Conservation (phyloP, 768 basidiomycete genomes). For the Trametes maxima region DNA sequence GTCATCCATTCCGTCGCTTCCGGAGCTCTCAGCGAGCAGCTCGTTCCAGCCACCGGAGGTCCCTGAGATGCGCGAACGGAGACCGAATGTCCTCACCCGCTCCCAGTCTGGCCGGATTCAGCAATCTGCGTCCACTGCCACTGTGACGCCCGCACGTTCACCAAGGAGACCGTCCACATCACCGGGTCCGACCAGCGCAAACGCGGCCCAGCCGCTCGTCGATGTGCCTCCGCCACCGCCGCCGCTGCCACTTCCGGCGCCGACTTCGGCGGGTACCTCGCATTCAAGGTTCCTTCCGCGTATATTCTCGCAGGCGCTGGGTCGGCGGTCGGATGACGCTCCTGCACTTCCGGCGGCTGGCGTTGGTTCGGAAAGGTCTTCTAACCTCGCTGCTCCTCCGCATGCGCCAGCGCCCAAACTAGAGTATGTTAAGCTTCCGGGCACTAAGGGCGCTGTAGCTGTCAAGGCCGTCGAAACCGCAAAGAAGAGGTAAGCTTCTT, state of each 20-base stretch:
- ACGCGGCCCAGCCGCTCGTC: constrained; percentile 2
- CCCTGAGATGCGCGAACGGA: constrained; percentile 22
- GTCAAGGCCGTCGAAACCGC: constrained; percentile 88
- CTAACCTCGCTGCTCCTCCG: constrained; percentile 39
- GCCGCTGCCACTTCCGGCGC: constrained; percentile 36
- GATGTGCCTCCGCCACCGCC: constrained; percentile 27
- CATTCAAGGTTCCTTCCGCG: constrained; percentile 73
- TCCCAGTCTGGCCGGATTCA: constrained; percentile 27
- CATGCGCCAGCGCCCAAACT: constrained; percentile 79
- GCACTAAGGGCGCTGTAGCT: constrained; percentile 82
- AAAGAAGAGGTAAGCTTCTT: constrained; percentile 70
- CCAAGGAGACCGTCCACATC: constrained; percentile 40
- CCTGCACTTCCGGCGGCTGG: constrained; percentile 41
- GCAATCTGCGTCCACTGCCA: constrained; percentile 15
- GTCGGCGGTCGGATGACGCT: constrained; percentile 62
- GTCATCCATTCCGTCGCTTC: constrained; percentile 25
- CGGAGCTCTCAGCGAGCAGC: constrained; percentile 15
- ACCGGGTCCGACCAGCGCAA: constrained; percentile 26
- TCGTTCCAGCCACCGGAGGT: constrained; percentile 3
- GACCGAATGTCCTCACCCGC: constrained; percentile 22
- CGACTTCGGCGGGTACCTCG: constrained; percentile 34
- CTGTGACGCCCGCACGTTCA: constrained; percentile 14
- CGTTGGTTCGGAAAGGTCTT: constrained; percentile 36
- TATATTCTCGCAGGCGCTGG: constrained; percentile 66
- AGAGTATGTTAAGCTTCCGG: constrained; percentile 90